Percentiles rank a stretch among this genome's conserved stretches.
Evolutionary conservation across 1,139 yeast species (phyloP).

Genomic region (Kodamaea arcana): DNA sequence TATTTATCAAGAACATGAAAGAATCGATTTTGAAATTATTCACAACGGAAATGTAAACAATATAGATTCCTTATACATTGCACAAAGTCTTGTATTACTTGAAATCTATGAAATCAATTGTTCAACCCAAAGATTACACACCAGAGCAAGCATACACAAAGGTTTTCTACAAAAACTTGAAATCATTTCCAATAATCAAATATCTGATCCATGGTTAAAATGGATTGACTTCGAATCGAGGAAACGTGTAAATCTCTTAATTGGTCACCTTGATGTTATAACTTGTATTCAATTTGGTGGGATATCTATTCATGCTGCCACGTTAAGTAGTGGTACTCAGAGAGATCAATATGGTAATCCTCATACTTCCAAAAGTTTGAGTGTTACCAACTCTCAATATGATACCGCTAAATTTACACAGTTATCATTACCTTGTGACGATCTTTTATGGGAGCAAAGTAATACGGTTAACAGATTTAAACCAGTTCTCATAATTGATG

Average conservation of each 20-base stretch:
- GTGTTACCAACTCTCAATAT: too few relatives aligned
- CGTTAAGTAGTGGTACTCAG: too few relatives aligned
- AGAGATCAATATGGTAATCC: too few relatives aligned
- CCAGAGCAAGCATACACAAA: background rate
- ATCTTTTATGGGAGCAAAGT: background rate
- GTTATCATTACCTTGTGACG: background rate
- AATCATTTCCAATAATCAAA: background rate
- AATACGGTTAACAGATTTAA: background rate
- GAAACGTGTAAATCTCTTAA: background rate
- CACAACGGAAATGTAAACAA: background rate
- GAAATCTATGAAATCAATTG: background rate
- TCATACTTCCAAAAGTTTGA: too few relatives aligned
- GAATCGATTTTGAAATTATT: background rate
- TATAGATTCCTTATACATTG: background rate
- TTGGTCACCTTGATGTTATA: background rate
- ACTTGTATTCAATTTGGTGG: background rate
- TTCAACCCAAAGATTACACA: background rate
- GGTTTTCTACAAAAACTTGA: background rate
- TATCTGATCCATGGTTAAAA: background rate
- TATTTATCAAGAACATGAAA: background rate
- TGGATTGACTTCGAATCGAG: background rate
- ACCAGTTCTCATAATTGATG: background rate
- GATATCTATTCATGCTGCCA: too few relatives aligned
- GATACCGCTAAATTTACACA: background rate
- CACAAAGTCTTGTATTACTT: background rate